phyloP scores from a whole-genome alignment of 2,329 filamentous ascomycete species.

The Fusarium oxysporum region DNA sequence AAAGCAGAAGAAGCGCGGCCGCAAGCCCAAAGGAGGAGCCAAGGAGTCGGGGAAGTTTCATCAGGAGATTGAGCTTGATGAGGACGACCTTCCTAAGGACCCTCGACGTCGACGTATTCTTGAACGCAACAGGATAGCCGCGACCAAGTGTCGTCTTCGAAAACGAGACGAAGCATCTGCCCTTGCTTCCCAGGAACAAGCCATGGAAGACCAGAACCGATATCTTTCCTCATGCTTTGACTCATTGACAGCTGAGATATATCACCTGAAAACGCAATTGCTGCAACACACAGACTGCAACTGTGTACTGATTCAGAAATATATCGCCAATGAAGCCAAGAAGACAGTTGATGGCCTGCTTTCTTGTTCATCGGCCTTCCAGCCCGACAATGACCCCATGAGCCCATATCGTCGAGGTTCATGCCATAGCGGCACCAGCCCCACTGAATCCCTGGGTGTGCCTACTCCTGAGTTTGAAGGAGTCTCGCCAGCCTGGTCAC shows the following conservation, averaged over 20 bases:
- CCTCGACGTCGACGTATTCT: conserved; percentile 44
- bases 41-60: conserved; percentile 20
- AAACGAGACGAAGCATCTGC: conserved; percentile 49
- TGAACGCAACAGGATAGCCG: conserved; percentile 49
- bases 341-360: conserved; percentile 44
- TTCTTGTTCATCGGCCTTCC: conserved; percentile 31
- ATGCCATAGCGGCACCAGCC: conserved; percentile 41
- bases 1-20: conserved; percentile 43
- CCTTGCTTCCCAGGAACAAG: conserved; percentile 45
- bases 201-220: conserved; percentile 48
- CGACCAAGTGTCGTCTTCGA: conserved; percentile 48
- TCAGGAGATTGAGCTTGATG: conserved; percentile 34
- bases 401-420: conserved; percentile 39
- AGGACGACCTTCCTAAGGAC: conserved; percentile 40
- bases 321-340: conserved; percentile 48
- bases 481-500: conserved; percentile 37
- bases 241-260: conserved; percentile 45
- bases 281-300: conserved; percentile 48
- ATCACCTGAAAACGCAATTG: conserved; percentile 47
- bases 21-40: conserved; percentile 40
- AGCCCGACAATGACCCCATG: conserved; percentile 17
- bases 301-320: conserved; percentile 48
- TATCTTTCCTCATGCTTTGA: conserved; percentile 45
- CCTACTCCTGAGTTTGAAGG: conserved; percentile 40
- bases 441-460: conserved; percentile 41